Evolutionary conservation across 192 early-diverging fungal species (phyloP), one percentile per base, ranked within the genome.

Genomic region (Lobosporangium transversale): DNA sequence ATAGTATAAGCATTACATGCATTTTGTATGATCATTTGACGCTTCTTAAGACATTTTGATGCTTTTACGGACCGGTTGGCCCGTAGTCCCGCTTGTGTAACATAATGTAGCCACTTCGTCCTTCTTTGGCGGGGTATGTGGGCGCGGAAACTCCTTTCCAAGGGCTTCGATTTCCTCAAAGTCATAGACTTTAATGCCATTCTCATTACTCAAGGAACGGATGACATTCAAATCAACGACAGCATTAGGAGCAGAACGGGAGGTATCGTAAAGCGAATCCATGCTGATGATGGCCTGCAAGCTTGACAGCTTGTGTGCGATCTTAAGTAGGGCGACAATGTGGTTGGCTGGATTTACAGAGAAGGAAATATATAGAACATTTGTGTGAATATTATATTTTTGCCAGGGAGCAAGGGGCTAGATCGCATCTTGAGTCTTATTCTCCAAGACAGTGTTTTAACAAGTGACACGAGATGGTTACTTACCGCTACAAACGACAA

Each of bases 11-110:
- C n/a, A n/a, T n/a, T n/a, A n/a, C n/a, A n/a, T n/a, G 23, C 7
- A 8, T 50, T 7, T 20, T n/a, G 7, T 7, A 50, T 20, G 7
- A 50, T 23, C 12, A 20, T 7, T 50, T 23, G 7, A 20, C 23
- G 21, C 21, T 23, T 10, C 10, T 24, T n/a, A 15, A n/a, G 10
- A 42, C 40, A 9, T 42, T 42, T 42, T 9, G 40, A 42, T 42
- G 9, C 9, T 42, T 18, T 17, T 9, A 67, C 66, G 0, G 61
- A 92, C 92, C 40, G 93, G 92, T 48, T 83, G 79, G 36, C 93
- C 94, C 14, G 93, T 96, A 12, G 94, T 94, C 12, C 94, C 94
- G 24, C 91, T 91, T n/a, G 93, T 94, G 79, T 92, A 95, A 83
- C 88, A 91, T 51, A 92, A 67, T 40, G 85, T 86, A 32, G 85